Evolutionary conservation across 805 yeast species (phyloP), one percentile per base, ranked within the genome.

Genomic region (Hanseniaspora nectarophila): DNA sequence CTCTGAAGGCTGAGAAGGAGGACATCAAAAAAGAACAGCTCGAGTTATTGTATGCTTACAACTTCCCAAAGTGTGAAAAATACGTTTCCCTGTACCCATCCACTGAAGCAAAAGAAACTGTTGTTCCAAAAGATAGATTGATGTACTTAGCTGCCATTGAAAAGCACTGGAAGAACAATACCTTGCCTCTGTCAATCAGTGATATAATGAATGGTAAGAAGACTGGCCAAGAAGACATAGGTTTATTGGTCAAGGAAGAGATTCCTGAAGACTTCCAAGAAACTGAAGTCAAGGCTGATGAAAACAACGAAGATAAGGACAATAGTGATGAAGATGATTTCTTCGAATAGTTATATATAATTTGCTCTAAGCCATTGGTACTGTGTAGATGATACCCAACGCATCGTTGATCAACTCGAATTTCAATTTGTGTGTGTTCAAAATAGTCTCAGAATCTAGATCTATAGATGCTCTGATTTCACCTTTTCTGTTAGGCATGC

Each of bases 21-120:
- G 59, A 61, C 40, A 68, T 73, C 12, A 73, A 75, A 58, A 77
- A 75, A 56, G 70, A 70, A 38, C 82, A 81, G 59, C 67, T 80
- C 8, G 95, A 88, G 59, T 67, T 82, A 26, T 84, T 84, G 31
- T 89, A 89, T 63, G 78, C 81, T 12, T 73, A 80, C 16, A 74
- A 82, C 62, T 89, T 79, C 70, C 96, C 97, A 32, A 78, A 76
- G 60, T 75, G 80, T 47, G 80, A 78, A 60, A 88, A 86, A 67
- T 89, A 89, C 64, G 76, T 85, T 33, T 77, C 96, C 0, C 66
- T 89, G 54, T 89, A 79, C 64, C 88, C 92, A 61, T 67, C 66
- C 59, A 46, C 63, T 63, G 38, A 67, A 59, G 54, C 54, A 18
- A 57, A 56, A 10, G 60, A 59, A 21, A 35, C 51, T 10, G 63